Evolutionary conservation across 495 filamentous ascomycete genomes (phyloP).

Genomic region (Podospora pseudocomata): DNA sequence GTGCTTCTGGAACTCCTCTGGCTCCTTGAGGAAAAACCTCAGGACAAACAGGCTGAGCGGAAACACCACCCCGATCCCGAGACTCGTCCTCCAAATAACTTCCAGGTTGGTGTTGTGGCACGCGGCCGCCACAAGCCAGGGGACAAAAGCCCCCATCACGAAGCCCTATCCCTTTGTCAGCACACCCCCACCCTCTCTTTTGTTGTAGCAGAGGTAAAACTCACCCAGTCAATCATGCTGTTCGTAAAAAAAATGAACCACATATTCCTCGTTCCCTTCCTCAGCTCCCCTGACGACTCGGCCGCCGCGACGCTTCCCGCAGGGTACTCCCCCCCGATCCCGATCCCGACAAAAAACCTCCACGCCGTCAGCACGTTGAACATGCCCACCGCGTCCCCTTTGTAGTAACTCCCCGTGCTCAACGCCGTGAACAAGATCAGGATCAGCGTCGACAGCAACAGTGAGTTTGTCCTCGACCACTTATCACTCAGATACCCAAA

Average conservation of each 20-base stretch:
- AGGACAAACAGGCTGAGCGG: conserved; percentile 71
- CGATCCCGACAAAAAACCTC: conserved; percentile 68
- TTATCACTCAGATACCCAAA: conserved; percentile 79
- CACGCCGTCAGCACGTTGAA: conserved; percentile 81
- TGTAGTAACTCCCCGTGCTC: conserved; percentile 68
- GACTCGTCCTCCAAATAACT: conserved; percentile 68
- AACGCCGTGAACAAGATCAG: conserved; percentile 83
- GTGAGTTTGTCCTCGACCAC: conserved; percentile 76
- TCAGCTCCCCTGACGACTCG: conserved; percentile 79
- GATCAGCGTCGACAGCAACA: conserved; percentile 76
- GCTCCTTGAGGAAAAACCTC: conserved; percentile 73
- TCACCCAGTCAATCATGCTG: conserved; percentile 69
- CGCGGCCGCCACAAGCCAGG: conserved; percentile 65
- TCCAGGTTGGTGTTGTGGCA: conserved; percentile 64
- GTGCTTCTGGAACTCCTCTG: conserved; percentile 69
- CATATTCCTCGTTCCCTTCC: conserved; percentile 71
- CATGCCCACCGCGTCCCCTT: conserved; percentile 61
- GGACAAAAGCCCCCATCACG: conserved; percentile 69
- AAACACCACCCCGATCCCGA: conserved; percentile 78
- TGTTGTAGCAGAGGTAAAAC: background rate
- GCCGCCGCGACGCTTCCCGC: conserved; percentile 81
- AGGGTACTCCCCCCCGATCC: conserved; percentile 76
- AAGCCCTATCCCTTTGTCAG: conserved; percentile 48
- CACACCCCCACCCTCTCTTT: background rate
- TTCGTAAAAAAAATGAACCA: conserved; percentile 97